Base-by-base conservation (phyloP, 345 rosid species). In the Raphanus sativus region DNA sequence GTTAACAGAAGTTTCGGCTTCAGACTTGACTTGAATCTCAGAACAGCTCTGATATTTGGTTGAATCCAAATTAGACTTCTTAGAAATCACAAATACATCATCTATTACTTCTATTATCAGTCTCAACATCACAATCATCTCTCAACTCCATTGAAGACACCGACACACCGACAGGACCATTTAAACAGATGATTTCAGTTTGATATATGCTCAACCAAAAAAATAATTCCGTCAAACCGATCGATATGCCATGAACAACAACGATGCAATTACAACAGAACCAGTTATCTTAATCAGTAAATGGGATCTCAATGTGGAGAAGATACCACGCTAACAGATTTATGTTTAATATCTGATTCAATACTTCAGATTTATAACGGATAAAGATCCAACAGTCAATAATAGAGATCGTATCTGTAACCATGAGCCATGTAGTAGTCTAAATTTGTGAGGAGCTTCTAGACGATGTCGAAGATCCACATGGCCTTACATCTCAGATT, bases 1-100 rank as follows among this genome's bases (percentile, higher is more conserved):
- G 65, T 79, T 84, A 68, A 62, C 50, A 7, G 32, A 40, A 70
- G 34, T 34, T 16, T 56, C 67, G 63, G 65, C 83, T 42, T 84
- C 87, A 65, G 62, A 38, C 59, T 68, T 74, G 67, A 61, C 42
- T 4, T 54, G 56, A 33, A 69, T 60, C 52, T 75, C 80, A 52
- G 65, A 67, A 66, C 64, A 70, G 50, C 69, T 74, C 54, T 76
- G 62, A 70, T 45, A 75, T 9, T 56, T 68, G 62, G 52, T 61
- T 33, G 77, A 52, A 76, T 74, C 75, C 56, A 16, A 65, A 78
- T 69, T 78, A 71, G 59, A 55, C 71, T 79, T 70, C 75, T 73
- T 66, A 36, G 10, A 36, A 36, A 7, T 36, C 40, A 36, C 40
- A 36, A 7, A 8, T 36, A 36, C 10, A 36, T 36, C 2, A 36